These are phyloP conservation scores for Plasmodium ovale DNA, from an alignment of 169 alveolate species.

Conservation along the genomic window DNA sequence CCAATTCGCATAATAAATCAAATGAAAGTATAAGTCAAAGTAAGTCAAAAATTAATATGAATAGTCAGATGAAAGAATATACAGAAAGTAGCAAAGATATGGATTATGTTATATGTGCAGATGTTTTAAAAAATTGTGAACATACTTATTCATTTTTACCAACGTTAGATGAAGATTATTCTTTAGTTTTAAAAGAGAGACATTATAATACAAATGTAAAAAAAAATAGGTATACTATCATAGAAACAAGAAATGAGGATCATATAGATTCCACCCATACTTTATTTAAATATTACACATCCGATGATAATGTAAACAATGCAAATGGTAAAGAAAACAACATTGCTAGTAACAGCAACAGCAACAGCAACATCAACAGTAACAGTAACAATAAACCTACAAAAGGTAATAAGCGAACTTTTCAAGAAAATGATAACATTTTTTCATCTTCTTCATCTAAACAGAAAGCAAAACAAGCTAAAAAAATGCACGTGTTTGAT, in stretches of 20 bases:
- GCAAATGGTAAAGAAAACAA: background rate
- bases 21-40: constrained; percentile 24
- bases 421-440: constrained; percentile 23
- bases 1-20: constrained; percentile 18
- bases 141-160: constrained; percentile 67
- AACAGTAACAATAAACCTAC: constrained; percentile 19
- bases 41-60: constrained; percentile 37
- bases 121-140: constrained; percentile 38
- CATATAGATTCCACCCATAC: constrained; percentile 71
- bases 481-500: constrained; percentile 67
- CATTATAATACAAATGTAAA: constrained; percentile 72
- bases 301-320: constrained; percentile 17
- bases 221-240: constrained; percentile 59
- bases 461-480: constrained; percentile 56
- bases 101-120: constrained; percentile 70
- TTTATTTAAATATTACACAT: constrained; percentile 57
- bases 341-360: background rate
- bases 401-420: constrained; percentile 29
- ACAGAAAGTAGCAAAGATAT: constrained; percentile 33
- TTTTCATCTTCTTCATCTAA: constrained; percentile 29
- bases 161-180: constrained; percentile 67
- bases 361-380: background rate
- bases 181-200: constrained; percentile 68
- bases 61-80: constrained; percentile 29
- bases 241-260: constrained; percentile 76